Percentiles rank a stretch among this genome's conserved stretches.
These are phyloP conservation scores for Colletotrichum viniferum DNA, from an alignment of 2,329 filamentous ascomycete species.

Conservation along the genomic window DNA sequence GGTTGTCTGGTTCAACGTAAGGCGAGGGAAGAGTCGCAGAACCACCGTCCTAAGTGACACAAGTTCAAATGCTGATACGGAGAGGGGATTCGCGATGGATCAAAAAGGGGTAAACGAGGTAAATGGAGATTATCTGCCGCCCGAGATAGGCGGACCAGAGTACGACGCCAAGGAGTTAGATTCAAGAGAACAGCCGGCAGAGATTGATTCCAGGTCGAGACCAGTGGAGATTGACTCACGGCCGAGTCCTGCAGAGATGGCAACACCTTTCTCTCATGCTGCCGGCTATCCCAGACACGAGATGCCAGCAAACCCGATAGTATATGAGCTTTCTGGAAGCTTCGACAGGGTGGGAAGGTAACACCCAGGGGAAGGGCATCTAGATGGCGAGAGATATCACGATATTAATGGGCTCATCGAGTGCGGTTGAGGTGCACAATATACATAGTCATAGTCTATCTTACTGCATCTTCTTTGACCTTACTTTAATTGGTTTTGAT, in stretches of 20 bases:
- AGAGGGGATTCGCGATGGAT: not conserved
- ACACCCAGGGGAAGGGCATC: not conserved
- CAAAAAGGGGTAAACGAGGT: not conserved
- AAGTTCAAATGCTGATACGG: not conserved
- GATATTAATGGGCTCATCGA: not conserved
- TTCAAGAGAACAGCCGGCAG: not conserved
- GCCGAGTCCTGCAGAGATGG: not conserved
- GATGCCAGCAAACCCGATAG: not conserved
- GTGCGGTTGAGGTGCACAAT: not conserved
- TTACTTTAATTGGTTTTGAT: not conserved
- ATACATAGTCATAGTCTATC: not conserved
- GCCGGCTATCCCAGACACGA: not conserved
- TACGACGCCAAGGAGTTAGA: not conserved
- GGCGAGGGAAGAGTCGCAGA: not conserved
- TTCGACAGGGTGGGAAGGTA: not conserved
- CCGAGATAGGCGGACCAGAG: not conserved
- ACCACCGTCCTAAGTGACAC: not conserved
- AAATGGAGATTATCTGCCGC: not conserved
- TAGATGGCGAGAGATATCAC: not conserved
- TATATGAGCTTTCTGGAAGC: not conserved
- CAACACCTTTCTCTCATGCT: not conserved
- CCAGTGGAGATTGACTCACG: not conserved
- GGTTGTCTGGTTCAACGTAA: not conserved
- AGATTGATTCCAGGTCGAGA: not conserved
- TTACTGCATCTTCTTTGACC: not conserved